Evolutionary conservation across 169 alveolate species (phyloP).

Genomic region (Babesia bigemina): DNA sequence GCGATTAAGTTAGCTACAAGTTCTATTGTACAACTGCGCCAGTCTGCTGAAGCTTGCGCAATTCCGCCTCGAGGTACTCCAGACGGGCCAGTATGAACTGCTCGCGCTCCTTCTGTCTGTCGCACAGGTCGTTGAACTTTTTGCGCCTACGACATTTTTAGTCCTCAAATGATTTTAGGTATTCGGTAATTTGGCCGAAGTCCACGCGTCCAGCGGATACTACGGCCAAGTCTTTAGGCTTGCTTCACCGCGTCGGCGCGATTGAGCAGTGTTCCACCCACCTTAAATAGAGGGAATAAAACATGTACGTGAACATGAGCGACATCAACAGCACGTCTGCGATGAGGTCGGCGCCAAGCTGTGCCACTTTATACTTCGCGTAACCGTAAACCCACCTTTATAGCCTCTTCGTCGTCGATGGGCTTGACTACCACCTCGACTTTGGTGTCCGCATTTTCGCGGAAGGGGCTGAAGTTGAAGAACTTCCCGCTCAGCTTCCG

Average conservation of each 20-base stretch:
- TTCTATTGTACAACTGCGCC: conserved; percentile 5
- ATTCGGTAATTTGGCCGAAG: neutral
- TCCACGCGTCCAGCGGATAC: neutral
- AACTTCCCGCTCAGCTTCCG: conserved; percentile 42
- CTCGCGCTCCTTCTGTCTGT: conserved; percentile 43
- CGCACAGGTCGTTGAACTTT: conserved; percentile 32
- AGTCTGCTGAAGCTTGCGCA: conserved; percentile 41
- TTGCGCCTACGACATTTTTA: conserved; percentile 31
- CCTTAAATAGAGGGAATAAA: conserved; percentile 59
- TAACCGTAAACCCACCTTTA: conserved; percentile 14
- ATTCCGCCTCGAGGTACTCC: conserved; percentile 52
- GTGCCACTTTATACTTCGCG: neutral
- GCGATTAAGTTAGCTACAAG: neutral
- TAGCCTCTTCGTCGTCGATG: conserved; percentile 57
- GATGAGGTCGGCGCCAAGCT: conserved; percentile 63
- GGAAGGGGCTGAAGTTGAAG: conserved; percentile 35
- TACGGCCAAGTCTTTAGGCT: neutral
- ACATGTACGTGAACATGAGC: conserved; percentile 57
- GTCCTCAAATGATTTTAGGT: neutral
- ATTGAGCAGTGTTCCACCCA: neutral
- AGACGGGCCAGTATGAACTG: conserved; percentile 44
- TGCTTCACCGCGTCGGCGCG: neutral
- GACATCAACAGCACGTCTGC: conserved; percentile 61
- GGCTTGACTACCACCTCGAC: conserved; percentile 67
- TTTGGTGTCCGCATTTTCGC: conserved; percentile 48